phyloP scores from a whole-genome alignment of 331 rosid species.

The Malus hybrid region DNA sequence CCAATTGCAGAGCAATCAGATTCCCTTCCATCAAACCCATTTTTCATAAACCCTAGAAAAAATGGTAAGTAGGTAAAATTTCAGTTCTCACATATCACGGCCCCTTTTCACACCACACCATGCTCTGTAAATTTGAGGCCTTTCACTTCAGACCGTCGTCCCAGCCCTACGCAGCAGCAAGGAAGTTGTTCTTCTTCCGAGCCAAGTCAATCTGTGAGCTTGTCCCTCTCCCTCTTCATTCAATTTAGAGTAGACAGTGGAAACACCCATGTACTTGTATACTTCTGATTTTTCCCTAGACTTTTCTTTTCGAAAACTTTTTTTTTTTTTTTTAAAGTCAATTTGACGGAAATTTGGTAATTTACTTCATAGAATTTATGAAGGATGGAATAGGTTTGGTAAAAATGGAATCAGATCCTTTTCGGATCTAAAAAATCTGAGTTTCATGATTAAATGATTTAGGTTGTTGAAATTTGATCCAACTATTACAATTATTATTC shows the following conservation, averaged over 20 bases:
- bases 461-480: accelerated
- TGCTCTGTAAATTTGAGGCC: neutral
- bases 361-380: too few relatives aligned
- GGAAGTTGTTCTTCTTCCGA: neutral
- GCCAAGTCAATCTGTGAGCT: neutral
- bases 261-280: too few relatives aligned
- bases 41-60: conserved; percentile 7
- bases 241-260: too few relatives aligned
- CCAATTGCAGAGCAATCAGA: neutral
- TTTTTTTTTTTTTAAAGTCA: too few relatives aligned
- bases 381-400: too few relatives aligned
- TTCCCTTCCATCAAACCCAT: conserved; percentile 2
- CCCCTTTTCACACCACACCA: neutral
- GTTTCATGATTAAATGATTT: accelerated
- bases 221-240: neutral
- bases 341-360: too few relatives aligned
- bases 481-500: accelerated
- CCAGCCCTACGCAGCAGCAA: neutral
- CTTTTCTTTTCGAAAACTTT: too few relatives aligned
- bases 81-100: neutral
- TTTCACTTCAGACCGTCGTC: neutral
- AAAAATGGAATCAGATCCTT: too few relatives aligned
- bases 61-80: neutral
- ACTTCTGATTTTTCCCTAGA: too few relatives aligned
- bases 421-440: accelerated